A percentile compares a stretch with the other conserved stretches of the same genome.
Evolutionary conservation across 495 filamentous ascomycete genomes (phyloP).

Genomic region (Recurvomyces mirabilis): DNA sequence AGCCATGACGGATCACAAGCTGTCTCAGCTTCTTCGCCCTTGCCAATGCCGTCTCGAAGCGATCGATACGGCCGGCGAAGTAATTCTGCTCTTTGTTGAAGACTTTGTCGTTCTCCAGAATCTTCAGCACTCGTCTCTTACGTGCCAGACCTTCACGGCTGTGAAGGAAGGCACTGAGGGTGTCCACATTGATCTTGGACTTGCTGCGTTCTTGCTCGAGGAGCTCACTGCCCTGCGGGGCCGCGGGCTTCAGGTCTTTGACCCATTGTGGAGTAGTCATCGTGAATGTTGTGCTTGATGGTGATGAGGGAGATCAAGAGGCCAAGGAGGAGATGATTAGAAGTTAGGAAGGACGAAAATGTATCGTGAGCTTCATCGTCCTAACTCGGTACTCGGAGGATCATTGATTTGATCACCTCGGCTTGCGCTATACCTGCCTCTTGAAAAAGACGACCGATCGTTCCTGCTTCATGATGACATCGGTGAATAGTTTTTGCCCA

Average conservation of each 20-base stretch:
- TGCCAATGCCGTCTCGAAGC: conserved; percentile 50
- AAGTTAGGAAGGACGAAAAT: background rate
- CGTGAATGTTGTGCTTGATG: background rate
- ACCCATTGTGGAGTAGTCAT: conserved; percentile 54
- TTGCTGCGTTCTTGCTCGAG: conserved; percentile 48
- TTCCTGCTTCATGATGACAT: no score
- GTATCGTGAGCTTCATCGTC: background rate
- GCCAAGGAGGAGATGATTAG: background rate
- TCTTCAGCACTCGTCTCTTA: conserved; percentile 41
- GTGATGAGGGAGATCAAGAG: background rate
- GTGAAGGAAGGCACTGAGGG: conserved; percentile 50
- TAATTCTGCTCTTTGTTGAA: conserved; percentile 64
- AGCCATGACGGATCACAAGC: conserved; percentile 48
- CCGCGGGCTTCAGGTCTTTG: conserved; percentile 48
- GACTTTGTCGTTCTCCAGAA: conserved; percentile 48
- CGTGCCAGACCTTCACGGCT: conserved; percentile 44
- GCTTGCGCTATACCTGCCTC: background rate
- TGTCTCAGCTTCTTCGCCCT: conserved; percentile 55
- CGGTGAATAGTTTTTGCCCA: no score
- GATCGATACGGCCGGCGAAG: conserved; percentile 51
- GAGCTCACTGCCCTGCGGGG: conserved; percentile 50
- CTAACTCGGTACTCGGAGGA: background rate
- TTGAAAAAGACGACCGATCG: no score
- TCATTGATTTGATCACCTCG: background rate
- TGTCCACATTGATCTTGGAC: conserved; percentile 47